Percentiles rank a stretch among this genome's conserved stretches.
Conservation (phyloP, 1,284 basidiomycete species). For the Rhodotorula sp. region DNA sequence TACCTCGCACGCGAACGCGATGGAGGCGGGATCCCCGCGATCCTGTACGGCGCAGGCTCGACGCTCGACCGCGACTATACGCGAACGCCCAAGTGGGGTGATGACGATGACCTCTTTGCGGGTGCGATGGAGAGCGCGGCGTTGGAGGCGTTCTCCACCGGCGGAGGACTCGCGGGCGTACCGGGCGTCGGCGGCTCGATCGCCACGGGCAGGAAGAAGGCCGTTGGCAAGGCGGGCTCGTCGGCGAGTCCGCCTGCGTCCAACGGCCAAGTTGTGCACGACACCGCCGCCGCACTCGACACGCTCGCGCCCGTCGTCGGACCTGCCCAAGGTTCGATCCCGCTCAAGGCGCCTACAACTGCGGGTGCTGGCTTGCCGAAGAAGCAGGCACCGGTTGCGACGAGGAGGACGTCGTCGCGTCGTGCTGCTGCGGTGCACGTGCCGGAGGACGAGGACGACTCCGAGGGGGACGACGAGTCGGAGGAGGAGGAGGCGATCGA, state of each 20-base stretch:
- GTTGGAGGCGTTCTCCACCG: constrained; percentile 3
- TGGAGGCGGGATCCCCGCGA: constrained; percentile 33
- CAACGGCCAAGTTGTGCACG: neutral
- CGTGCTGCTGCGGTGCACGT: neutral
- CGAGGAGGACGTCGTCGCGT: neutral
- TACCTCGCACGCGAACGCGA: constrained; percentile 30
- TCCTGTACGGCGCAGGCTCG: constrained; percentile 23
- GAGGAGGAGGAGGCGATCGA: constrained; percentile 20
- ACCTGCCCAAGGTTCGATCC: neutral
- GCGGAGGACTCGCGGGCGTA: neutral
- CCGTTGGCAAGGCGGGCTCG: too few species aligned
- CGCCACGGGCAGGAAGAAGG: neutral
- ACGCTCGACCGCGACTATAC: constrained; percentile 24
- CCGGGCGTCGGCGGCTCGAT: neutral
- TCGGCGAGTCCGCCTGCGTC: too few species aligned
- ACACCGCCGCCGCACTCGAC: neutral
- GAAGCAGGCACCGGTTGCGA: neutral
- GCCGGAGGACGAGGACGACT: neutral
- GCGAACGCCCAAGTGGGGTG: constrained; percentile 18
- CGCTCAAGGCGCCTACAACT: neutral
- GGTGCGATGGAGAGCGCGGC: neutral
- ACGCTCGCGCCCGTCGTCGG: neutral
- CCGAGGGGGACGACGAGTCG: neutral
- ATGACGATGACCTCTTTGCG: constrained; percentile 17
- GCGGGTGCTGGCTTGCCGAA: neutral